phyloP scores from a whole-genome alignment of 306 rosid genomes.

The Fagus crenata region DNA sequence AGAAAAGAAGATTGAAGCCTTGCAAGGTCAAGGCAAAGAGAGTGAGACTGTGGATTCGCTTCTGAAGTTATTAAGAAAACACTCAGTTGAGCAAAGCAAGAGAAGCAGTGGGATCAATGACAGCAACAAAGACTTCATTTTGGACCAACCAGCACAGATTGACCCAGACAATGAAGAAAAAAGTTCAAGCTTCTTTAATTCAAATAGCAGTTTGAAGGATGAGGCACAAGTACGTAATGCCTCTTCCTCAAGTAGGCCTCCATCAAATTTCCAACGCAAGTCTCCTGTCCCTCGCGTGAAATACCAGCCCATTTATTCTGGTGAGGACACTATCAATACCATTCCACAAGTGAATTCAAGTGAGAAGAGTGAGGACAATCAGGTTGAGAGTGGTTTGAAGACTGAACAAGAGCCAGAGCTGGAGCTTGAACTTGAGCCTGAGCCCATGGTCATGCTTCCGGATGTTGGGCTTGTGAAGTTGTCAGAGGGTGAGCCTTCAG shows the following conservation, averaged over 20 bases:
- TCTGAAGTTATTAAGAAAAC: conserved; percentile 77
- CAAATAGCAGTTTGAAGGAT: conserved; percentile 44
- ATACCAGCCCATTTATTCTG: conserved; percentile 52
- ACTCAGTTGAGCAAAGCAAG: conserved; percentile 75
- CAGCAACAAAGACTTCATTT: conserved; percentile 40
- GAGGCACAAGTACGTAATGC: conserved; percentile 49
- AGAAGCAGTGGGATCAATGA: conserved; percentile 44
- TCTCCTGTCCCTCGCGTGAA: conserved; percentile 80
- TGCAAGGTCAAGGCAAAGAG: conserved; percentile 59
- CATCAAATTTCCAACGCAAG: conserved; percentile 74
- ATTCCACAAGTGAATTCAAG: conserved; percentile 34
- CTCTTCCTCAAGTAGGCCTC: conserved; percentile 55
- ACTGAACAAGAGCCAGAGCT: conserved; percentile 29
- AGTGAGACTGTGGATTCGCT: conserved; percentile 84
- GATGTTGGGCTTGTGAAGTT: conserved; percentile 44
- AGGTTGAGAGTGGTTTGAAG: conserved; percentile 41
- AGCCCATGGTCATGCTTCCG: conserved; percentile 42
- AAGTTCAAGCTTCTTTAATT: conserved; percentile 44
- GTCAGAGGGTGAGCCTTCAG: conserved; percentile 51
- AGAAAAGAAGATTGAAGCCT: conserved; percentile 69
- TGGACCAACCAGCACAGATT: conserved; percentile 53
- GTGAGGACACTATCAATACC: conserved; percentile 33
- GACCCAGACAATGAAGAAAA: conserved; percentile 39
- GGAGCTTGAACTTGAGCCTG: conserved; percentile 29
- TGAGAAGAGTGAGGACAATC: conserved; percentile 38